Percentiles rank a stretch among this genome's conserved stretches.
Evolutionary conservation across 2,329 filamentous ascomycete species (phyloP).

Genomic region (Claviceps digitariae): DNA sequence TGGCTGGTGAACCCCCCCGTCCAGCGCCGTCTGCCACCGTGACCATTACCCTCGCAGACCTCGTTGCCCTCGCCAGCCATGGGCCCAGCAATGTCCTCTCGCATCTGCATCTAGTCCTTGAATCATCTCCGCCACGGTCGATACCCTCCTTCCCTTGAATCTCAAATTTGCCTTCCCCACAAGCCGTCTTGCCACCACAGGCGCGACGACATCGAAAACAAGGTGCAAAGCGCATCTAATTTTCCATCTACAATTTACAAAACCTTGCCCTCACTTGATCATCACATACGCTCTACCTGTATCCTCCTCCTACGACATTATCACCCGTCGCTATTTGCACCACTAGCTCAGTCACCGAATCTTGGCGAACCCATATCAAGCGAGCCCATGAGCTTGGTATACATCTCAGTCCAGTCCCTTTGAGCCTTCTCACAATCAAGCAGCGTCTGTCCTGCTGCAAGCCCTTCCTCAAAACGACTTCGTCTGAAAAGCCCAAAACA

Average conservation of each 20-base stretch:
- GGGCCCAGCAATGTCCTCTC: constrained; percentile 4
- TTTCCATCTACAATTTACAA: background rate
- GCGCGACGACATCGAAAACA: background rate
- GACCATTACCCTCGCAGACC: background rate
- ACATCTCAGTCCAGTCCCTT: background rate
- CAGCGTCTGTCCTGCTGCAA: background rate
- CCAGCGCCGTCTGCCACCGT: background rate
- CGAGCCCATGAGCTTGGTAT: background rate
- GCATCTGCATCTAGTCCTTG: background rate
- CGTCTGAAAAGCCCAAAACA: background rate
- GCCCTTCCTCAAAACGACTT: background rate
- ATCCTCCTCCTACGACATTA: background rate
- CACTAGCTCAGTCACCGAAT: background rate
- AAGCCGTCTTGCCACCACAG: background rate
- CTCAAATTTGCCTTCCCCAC: background rate
- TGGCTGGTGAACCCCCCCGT: background rate
- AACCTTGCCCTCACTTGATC: background rate
- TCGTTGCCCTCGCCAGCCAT: background rate
- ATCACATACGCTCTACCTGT: no score
- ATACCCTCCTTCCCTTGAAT: background rate
- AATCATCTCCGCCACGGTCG: constrained; percentile 1
- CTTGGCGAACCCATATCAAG: background rate
- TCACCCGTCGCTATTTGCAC: background rate
- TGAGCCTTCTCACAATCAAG: background rate
- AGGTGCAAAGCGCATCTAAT: background rate